Percentiles rank a stretch among this genome's conserved stretches.
These are phyloP conservation scores for Coemansia sp. DNA, from an alignment of 192 early-diverging fungal species.

Conservation along the genomic window DNA sequence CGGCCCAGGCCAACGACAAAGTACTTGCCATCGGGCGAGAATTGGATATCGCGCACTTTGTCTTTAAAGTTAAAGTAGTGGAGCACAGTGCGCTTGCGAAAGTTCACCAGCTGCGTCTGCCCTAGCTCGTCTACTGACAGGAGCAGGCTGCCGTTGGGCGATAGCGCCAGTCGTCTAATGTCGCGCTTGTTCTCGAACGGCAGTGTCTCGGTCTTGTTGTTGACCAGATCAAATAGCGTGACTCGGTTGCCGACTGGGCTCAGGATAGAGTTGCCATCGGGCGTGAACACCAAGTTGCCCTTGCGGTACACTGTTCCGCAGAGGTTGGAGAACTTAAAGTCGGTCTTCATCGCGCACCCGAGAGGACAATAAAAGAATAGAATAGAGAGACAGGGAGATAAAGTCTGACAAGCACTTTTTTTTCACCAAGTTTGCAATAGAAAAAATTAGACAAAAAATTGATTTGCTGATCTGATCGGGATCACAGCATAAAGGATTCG, in stretches of 20 bases:
- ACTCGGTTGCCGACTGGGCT: conserved; percentile 97
- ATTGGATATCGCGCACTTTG: conserved; percentile 77
- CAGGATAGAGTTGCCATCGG: conserved; percentile 88
- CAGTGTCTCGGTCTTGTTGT: conserved; percentile 88
- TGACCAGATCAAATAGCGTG: conserved; percentile 92
- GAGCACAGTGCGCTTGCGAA: conserved; percentile 77
- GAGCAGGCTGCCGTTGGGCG: conserved; percentile 84
- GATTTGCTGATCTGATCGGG: conserved; percentile 5
- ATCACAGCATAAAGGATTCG: background rate
- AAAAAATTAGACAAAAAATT: background rate
- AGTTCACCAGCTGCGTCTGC: conserved; percentile 82
- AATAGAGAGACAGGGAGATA: background rate
- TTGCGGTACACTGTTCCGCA: conserved; percentile 96
- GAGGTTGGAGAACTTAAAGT: conserved; percentile 89
- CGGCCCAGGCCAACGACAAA: conserved; percentile 88
- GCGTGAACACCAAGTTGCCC: conserved; percentile 94
- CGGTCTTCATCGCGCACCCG: conserved; percentile 52
- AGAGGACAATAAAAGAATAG: background rate
- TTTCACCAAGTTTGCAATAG: background rate
- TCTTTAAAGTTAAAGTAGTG: conserved; percentile 87
- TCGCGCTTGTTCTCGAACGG: conserved; percentile 93
- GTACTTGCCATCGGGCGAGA: conserved; percentile 86
- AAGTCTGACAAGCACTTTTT: background rate
- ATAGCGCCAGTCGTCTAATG: conserved; percentile 84
- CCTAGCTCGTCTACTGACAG: conserved; percentile 94